Evolutionary conservation across 2,329 filamentous ascomycete genomes (phyloP), one percentile per base, ranked within the genome.

Genomic region (Cladosporium sp.): DNA sequence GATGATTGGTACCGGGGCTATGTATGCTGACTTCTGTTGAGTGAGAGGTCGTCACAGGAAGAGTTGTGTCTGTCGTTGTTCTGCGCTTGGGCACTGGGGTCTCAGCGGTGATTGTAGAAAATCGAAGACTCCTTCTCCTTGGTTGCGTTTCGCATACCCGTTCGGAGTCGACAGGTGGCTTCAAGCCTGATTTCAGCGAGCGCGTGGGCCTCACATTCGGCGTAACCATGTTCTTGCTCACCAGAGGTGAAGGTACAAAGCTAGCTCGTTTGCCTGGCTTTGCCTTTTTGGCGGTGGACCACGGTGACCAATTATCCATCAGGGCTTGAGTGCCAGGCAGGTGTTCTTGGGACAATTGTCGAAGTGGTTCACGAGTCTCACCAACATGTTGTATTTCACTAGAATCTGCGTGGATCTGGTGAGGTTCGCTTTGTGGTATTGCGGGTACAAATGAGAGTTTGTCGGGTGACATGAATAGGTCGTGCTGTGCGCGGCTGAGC

Each of bases 281-380:
- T 9, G 25, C 65, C 58, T 77, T 78, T 66, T 78, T 79, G 36
- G 73, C 67, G 11, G 74, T 75, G 60, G 67, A 77, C 75, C 42
- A 77, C 65, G 47, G 75, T 69, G 54, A 70, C 73, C 63, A 73
- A 8, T 70, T 74, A 25, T 72, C 70, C 49, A 79, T 72, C 8
- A 80, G 65, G 15, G 76, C 75, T 57, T 80, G 78, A 2, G 78
- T 80, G 59, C 74, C 77, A 34, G 75, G 69, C 51, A 67, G 36
- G 8, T 62, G 63, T 45, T 66, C 66, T 54, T 68, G 65, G 14
- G 63, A 66, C 15, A 66, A 61, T 17, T 56, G 59, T 39, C 39
- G 59, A 3, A 66, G 61, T 47, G 63, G 64, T 15, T 58, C 60
- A 3, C 64, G 61, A 17, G 42, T 55, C 50, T 63, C 25, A 15